These are phyloP conservation scores for Metschnikowia arizonensis DNA, from an alignment of 805 yeast genomes.

Conservation along the genomic window DNA sequence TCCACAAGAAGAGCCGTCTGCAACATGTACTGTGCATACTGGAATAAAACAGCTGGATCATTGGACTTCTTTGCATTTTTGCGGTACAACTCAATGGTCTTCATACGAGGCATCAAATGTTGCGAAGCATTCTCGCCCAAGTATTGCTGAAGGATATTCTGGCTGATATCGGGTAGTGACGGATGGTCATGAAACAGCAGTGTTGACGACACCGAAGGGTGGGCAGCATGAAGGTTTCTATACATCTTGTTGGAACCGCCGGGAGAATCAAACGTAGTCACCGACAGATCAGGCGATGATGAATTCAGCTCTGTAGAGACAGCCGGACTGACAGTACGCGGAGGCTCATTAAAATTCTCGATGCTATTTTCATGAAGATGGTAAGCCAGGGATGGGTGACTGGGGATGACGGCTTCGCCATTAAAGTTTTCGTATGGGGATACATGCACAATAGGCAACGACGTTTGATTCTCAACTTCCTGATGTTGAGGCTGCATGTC, in stretches of 20 bases:
- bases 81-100: slow-evolving; percentile 83
- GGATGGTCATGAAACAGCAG: slow-evolving; percentile 35
- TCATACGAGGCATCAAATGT: slow-evolving; percentile 65
- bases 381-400: slow-evolving; percentile 1
- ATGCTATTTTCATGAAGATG: slow-evolving; percentile 1
- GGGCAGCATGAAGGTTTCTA: slow-evolving; percentile 21
- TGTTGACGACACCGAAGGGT: slow-evolving; percentile 34
- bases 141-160: slow-evolving; percentile 48
- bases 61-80: slow-evolving; percentile 78
- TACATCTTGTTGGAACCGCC: slow-evolving; percentile 9
- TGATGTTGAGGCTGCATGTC: too few species aligned
- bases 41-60: slow-evolving; percentile 83
- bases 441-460: slow-evolving; percentile 3
- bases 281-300: slow-evolving; percentile 4
- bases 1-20: slow-evolving; percentile 62
- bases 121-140: slow-evolving; percentile 44
- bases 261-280: slow-evolving; percentile 4
- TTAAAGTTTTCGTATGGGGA: not conserved
- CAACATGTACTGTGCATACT: slow-evolving; percentile 85
- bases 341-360: slow-evolving; percentile 1
- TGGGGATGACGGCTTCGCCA: not conserved
- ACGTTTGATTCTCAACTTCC: too few species aligned
- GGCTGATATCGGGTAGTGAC: slow-evolving; percentile 47
- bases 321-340: slow-evolving; percentile 1
- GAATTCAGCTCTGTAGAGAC: not conserved